A percentile compares a stretch with the other conserved stretches of the same genome.
Conservation (phyloP, 768 basidiomycete genomes). For the Rhodotorula sphaerocarpa region DNA sequence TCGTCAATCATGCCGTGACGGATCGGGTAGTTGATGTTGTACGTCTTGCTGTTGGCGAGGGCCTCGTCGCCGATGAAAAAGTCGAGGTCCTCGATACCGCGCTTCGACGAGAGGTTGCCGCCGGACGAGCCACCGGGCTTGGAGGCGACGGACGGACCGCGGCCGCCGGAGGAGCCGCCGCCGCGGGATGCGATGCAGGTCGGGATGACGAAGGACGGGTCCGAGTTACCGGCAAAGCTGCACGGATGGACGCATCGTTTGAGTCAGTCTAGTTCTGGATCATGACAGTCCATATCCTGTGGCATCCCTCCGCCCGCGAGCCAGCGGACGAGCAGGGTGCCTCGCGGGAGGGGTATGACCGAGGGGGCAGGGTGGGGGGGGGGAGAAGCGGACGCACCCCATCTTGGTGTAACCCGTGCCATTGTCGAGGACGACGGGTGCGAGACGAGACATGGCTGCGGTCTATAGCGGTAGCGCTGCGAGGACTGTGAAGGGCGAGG, state of each 20-base stretch:
- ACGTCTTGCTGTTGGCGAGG: conserved; percentile 89
- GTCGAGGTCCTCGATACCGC: conserved; percentile 96
- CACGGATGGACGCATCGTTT: neutral
- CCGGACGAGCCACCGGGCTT: conserved; percentile 59
- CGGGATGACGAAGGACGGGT: conserved; percentile 98
- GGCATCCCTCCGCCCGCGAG: too few relatives aligned
- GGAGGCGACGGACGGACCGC: conserved; percentile 46
- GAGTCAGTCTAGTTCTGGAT: neutral
- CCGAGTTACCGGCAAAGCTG: conserved; percentile 96
- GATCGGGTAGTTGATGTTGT: conserved; percentile 91
- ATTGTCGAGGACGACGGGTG: conserved; percentile 96
- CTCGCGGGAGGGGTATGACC: neutral
- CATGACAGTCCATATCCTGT: too few relatives aligned
- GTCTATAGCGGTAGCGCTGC: too few relatives aligned
- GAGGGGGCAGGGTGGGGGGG: neutral
- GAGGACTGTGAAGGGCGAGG: neutral
- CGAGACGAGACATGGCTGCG: conserved; percentile 63
- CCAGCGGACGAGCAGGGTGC: too few relatives aligned
- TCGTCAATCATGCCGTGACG: conserved; percentile 58
- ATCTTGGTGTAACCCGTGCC: conserved; percentile 96
- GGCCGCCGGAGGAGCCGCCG: conserved; percentile 39
- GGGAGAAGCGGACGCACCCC: conserved; percentile 54
- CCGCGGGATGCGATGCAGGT: conserved; percentile 85
- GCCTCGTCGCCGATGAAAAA: conserved; percentile 99
- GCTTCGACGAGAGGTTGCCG: conserved; percentile 85